Evolutionary conservation across 768 basidiomycete species (phyloP).

Genomic region (Hericium alpestre): DNA sequence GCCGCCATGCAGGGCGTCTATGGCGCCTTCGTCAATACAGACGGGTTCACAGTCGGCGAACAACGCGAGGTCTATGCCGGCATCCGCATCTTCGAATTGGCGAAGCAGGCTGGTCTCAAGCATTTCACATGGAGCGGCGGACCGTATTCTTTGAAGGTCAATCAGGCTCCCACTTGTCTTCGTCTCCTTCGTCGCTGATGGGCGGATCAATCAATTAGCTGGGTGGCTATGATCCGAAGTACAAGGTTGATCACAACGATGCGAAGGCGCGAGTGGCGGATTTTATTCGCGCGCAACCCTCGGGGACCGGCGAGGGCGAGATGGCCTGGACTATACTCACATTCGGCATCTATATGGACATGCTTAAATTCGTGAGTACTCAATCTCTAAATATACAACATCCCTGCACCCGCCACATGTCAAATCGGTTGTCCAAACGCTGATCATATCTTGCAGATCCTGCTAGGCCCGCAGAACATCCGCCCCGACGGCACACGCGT

Average conservation of each 20-base stretch:
- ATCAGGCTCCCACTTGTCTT: background rate
- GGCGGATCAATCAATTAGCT: background rate
- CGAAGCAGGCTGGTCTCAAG: slow-evolving; percentile 6
- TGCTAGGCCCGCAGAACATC: background rate
- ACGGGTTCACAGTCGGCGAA: slow-evolving; percentile 13
- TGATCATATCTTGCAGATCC: background rate
- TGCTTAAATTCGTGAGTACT: slow-evolving; percentile 7
- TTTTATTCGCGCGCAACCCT: background rate
- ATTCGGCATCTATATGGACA: slow-evolving; percentile 10
- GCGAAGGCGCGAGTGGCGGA: background rate
- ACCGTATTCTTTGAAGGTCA: slow-evolving; percentile 2
- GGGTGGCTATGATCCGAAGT: background rate
- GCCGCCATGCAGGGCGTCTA: slow-evolving; percentile 7
- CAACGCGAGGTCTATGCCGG: slow-evolving; percentile 9
- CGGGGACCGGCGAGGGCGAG: background rate
- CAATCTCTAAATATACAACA: no score
- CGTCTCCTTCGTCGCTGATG: background rate
- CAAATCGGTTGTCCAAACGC: background rate
- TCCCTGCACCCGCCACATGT: background rate
- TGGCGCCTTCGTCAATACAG: slow-evolving; percentile 11
- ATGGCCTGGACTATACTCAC: background rate
- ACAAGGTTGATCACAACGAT: background rate
- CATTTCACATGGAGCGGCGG: slow-evolving; percentile 14
- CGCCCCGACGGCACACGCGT: background rate
- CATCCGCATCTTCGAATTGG: slow-evolving; percentile 12